Percentiles rank a stretch among this genome's conserved stretches.
Conservation (phyloP, 2,329 filamentous ascomycete species). For the Verticillium dahliae region DNA sequence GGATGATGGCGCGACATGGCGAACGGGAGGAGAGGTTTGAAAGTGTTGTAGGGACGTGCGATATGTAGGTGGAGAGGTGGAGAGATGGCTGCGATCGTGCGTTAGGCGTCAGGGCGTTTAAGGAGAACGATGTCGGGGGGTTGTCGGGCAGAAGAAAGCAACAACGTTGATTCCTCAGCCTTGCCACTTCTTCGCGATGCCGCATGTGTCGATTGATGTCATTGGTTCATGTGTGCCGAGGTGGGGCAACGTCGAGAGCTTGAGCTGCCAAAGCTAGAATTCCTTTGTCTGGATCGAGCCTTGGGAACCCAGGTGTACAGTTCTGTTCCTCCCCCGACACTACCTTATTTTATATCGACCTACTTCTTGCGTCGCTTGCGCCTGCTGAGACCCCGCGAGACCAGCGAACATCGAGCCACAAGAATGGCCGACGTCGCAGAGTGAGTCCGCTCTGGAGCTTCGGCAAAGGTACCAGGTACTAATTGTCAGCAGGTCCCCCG, state of each 20-base stretch:
- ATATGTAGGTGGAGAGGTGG: slow-evolving; percentile 1
- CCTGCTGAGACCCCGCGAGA: background rate
- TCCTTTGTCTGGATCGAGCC: background rate
- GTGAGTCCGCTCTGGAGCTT: background rate
- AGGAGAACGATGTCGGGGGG: slow-evolving; percentile 9
- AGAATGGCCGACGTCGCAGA: background rate
- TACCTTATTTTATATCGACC: background rate
- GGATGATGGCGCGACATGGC: slow-evolving; percentile 91
- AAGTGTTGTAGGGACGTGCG: background rate
- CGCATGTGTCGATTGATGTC: slow-evolving; percentile 1
- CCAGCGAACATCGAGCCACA: background rate
- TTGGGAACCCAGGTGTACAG: background rate
- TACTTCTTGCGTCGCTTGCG: background rate
- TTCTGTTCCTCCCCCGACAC: no score
- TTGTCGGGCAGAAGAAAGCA: slow-evolving; percentile 2
- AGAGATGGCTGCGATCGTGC: background rate
- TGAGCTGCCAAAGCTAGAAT: background rate
- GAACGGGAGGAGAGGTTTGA: slow-evolving; percentile 3
- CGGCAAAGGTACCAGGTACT: background rate
- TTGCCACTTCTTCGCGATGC: slow-evolving; percentile 22
- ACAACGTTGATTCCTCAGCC: slow-evolving; percentile 34
- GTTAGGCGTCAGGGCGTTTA: slow-evolving; percentile 1
- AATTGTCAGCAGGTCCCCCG: background rate
- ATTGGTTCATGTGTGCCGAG: background rate
- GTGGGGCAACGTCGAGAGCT: background rate